Conservation (phyloP, 1,284 basidiomycete species). For the Trichosporon faecale region DNA sequence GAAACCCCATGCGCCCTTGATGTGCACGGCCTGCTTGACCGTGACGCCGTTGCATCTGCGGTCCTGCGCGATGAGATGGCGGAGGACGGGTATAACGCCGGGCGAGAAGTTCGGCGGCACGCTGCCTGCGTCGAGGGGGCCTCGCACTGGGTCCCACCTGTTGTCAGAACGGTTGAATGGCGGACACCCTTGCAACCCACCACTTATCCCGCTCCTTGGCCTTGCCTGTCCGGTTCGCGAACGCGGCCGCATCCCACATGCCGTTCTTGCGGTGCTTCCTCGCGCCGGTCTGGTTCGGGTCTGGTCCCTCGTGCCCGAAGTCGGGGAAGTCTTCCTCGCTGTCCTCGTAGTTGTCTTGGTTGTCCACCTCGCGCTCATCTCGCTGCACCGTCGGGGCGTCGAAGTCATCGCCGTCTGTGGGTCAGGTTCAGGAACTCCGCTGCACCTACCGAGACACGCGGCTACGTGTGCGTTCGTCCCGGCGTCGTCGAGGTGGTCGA, state of each 20-base stretch:
- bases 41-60: constrained; percentile 63
- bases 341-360: constrained; percentile 19
- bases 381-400: constrained; percentile 8
- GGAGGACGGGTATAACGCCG: constrained; percentile 69
- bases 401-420: constrained; percentile 15
- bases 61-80: constrained; percentile 58
- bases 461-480: constrained; percentile 32
- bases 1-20: constrained; percentile 62
- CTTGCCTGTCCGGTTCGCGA: constrained; percentile 29
- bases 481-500: constrained; percentile 19
- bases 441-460: constrained; percentile 31
- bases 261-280: constrained; percentile 17
- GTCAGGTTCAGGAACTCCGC: neutral
- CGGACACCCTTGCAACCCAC: constrained; percentile 21
- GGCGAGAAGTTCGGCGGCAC: constrained; percentile 68
- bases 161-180: constrained; percentile 1
- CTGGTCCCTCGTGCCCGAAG: neutral
- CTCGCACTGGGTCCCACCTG: constrained; percentile 46
- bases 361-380: constrained; percentile 6
- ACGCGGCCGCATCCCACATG: constrained; percentile 42
- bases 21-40: constrained; percentile 64
- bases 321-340: neutral
- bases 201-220: constrained; percentile 39
- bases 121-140: constrained; percentile 17
- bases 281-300: neutral